These are phyloP conservation scores for Trichoderma sp. DNA, from an alignment of 2,329 filamentous ascomycete species.

Conservation along the genomic window DNA sequence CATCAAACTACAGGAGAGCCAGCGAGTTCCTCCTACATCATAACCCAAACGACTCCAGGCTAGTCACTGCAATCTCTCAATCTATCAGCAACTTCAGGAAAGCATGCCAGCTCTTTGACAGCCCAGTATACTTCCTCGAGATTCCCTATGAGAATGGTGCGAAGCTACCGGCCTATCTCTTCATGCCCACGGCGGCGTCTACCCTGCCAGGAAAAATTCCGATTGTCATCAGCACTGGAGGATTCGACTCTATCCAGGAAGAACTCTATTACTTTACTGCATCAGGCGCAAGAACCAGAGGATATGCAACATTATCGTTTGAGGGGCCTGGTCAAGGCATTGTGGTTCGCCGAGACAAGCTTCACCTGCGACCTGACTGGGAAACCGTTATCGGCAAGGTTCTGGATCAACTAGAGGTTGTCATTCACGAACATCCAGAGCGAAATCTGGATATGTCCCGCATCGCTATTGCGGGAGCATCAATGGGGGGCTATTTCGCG, in stretches of 20 bases:
- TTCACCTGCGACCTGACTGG: slow-evolving; percentile 47
- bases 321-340: slow-evolving; percentile 46
- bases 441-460: neutral
- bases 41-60: neutral
- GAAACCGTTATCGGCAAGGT: slow-evolving; percentile 30
- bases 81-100: neutral
- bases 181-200: neutral
- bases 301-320: slow-evolving; percentile 40
- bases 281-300: neutral
- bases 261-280: neutral
- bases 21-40: neutral
- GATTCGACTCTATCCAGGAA: neutral
- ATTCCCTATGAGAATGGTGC: neutral
- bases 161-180: neutral
- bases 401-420: neutral
- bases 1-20: neutral
- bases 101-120: neutral
- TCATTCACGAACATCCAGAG: neutral
- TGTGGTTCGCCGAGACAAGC: slow-evolving; percentile 38
- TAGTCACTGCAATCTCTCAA: neutral
- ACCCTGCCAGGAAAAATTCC: neutral
- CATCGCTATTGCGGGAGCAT: neutral
- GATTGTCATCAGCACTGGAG: neutral
- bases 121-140: neutral
- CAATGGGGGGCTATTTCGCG: neutral